Evolutionary conservation across 2,329 filamentous ascomycete genomes (phyloP), one percentile per base, ranked within the genome.

Genomic region (Sphaerulina vaccinii): DNA sequence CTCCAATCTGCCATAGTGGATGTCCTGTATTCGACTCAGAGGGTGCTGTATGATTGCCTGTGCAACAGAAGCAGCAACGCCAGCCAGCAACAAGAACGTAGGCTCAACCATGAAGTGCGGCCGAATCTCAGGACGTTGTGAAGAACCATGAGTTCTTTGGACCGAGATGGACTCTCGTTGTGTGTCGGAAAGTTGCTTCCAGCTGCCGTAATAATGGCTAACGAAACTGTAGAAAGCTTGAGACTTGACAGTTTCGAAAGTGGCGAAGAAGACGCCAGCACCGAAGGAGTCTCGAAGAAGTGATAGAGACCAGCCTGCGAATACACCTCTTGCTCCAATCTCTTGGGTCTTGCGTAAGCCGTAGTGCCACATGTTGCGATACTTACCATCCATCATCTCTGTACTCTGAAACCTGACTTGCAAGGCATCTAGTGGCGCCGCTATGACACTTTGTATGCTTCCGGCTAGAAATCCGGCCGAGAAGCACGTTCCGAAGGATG

Each of bases 61-160:
- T 0, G 80, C 70, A 8, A 90, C 74, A 0, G 85, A 87, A 1
- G 86, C 87, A 51, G 80, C 75, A 45, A 86, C 77, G 18, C 87
- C 87, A 0, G 85, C 87, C 0, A 85, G 66, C 3, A 89, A 73
- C 3, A 91, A 72, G 62, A 90, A 90, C 37, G 79, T 75, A 3
- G 87, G 87, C 65, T 90, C 87, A 21, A 90, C 77, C 49, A 86
- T 78, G 65, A 89, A 91, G 64, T 91, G 86, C 2, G 87, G 87
- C 4, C 79, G 78, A 54, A 91, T 88, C 11, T 86, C 68, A 3
- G 74, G 73, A 64, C 63, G 70, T 63, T 41, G 24, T 18, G 51
- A 47, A 33, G 47, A 16, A 29, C 55, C 46, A 2, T 42, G 41
- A 16, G 43, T 45, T 22, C 49, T 40, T 44, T 70, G 66, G 9